These are phyloP conservation scores for Candida insectorum DNA, from an alignment of 805 yeast genomes.

Conservation along the genomic window DNA sequence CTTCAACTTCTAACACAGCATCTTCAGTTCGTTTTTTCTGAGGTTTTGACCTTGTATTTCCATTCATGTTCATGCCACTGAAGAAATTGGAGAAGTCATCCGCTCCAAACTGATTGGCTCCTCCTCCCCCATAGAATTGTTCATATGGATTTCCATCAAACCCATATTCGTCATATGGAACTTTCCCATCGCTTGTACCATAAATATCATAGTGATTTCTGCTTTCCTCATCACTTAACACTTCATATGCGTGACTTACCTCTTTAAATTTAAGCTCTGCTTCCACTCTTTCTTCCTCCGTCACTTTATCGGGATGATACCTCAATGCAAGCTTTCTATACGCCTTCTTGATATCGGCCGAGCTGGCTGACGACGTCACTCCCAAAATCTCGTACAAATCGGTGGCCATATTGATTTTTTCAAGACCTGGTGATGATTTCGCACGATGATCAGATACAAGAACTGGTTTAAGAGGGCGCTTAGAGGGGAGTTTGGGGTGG, in stretches of 20 bases:
- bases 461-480: too few relatives aligned
- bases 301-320: conserved; percentile 77
- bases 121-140: conserved; percentile 19
- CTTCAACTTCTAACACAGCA: conserved; percentile 60
- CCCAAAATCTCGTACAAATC: conserved; percentile 46
- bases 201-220: conserved; percentile 58
- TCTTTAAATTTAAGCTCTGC: conserved; percentile 83
- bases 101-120: conserved; percentile 51
- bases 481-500: too few relatives aligned
- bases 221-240: conserved; percentile 65
- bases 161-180: conserved; percentile 16
- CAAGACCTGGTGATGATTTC: too few relatives aligned
- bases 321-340: conserved; percentile 61
- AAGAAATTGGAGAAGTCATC: conserved; percentile 77
- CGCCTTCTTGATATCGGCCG: conserved; percentile 59
- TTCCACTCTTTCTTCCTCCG: conserved; percentile 59
- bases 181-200: conserved; percentile 39
- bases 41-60: conserved; percentile 11
- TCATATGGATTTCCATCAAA: conserved; percentile 33
- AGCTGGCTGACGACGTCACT: conserved; percentile 38
- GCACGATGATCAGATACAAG: too few relatives aligned
- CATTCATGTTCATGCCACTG: conserved; percentile 35
- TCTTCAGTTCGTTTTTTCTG: conserved; percentile 51
- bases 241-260: conserved; percentile 81
- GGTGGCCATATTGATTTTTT: conserved; percentile 2